Conservation (phyloP, 2,329 filamentous ascomycete species). For the Penicillium thymicola region DNA sequence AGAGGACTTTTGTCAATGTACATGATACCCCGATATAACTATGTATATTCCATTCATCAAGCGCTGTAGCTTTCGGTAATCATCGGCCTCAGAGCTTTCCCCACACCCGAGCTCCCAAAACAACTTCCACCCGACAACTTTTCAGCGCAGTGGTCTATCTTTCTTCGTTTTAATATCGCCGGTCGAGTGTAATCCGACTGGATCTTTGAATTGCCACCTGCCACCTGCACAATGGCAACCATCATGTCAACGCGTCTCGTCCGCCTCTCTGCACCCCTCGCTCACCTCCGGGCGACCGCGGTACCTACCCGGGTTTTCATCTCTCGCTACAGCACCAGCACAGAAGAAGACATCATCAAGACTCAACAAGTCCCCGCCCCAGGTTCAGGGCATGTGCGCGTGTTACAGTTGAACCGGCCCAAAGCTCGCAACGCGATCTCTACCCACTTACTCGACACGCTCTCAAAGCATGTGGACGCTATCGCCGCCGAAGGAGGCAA, state of each 20-base stretch:
- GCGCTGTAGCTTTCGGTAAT: conserved; percentile 14
- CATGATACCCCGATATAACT: conserved; percentile 14
- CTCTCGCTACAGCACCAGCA: conserved; percentile 34
- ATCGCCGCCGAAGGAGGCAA: conserved; percentile 60
- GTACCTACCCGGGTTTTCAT: conserved; percentile 29
- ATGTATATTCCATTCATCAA: not conserved
- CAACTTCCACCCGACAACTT: not conserved
- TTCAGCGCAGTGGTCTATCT: not conserved
- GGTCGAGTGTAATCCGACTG: not conserved
- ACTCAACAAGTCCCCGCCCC: conserved; percentile 73
- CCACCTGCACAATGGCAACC: conserved; percentile 12
- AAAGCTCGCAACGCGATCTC: conserved; percentile 89
- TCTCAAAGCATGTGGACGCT: conserved; percentile 69
- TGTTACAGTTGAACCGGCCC: conserved; percentile 84
- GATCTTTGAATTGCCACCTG: conserved; percentile 7
- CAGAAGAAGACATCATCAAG: conserved; percentile 52
- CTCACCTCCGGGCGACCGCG: conserved; percentile 15
- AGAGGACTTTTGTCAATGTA: conserved; percentile 11
- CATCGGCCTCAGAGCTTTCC: conserved; percentile 22
- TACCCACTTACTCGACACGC: conserved; percentile 65
- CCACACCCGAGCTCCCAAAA: conserved; percentile 19
- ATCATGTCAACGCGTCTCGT: conserved; percentile 34
- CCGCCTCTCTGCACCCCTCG: conserved; percentile 24
- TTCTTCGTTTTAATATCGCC: not conserved
- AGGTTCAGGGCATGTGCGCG: conserved; percentile 76